Evolutionary conservation across 2,329 filamentous ascomycete species (phyloP).

Genomic region (Trichoderma atroviride): DNA sequence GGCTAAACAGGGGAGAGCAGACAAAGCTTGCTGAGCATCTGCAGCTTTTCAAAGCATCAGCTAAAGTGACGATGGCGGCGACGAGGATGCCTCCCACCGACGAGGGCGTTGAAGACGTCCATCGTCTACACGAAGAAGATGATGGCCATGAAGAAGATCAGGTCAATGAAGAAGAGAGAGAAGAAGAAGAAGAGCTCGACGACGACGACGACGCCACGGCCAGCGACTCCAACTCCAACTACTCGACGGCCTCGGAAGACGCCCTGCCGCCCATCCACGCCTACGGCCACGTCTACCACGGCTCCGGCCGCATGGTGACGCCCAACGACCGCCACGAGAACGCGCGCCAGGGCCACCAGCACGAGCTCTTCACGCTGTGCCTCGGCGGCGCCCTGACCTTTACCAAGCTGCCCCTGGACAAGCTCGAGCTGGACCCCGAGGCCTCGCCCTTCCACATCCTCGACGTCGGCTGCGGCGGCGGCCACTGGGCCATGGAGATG

Average conservation of each 20-base stretch:
- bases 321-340: constrained; percentile 43
- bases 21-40: neutral
- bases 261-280: constrained; percentile 39
- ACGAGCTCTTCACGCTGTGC: constrained; percentile 41
- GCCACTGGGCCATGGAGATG: constrained; percentile 49
- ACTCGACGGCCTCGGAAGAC: constrained; percentile 42
- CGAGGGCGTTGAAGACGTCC: neutral
- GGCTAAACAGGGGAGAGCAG: neutral
- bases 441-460: constrained; percentile 38
- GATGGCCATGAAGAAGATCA: neutral
- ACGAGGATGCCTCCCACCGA: neutral
- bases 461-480: constrained; percentile 48
- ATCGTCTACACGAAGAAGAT: neutral
- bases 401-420: constrained; percentile 38
- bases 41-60: neutral
- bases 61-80: neutral
- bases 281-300: constrained; percentile 44
- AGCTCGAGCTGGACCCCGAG: constrained; percentile 26
- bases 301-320: constrained; percentile 39
- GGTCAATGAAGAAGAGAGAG: neutral
- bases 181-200: neutral
- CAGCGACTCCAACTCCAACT: constrained; percentile 39
- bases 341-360: constrained; percentile 38
- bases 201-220: constrained; percentile 30
- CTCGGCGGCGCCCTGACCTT: constrained; percentile 39